Conservation (phyloP, 2,329 filamentous ascomycete species). For the Colletotrichum viniferum region DNA sequence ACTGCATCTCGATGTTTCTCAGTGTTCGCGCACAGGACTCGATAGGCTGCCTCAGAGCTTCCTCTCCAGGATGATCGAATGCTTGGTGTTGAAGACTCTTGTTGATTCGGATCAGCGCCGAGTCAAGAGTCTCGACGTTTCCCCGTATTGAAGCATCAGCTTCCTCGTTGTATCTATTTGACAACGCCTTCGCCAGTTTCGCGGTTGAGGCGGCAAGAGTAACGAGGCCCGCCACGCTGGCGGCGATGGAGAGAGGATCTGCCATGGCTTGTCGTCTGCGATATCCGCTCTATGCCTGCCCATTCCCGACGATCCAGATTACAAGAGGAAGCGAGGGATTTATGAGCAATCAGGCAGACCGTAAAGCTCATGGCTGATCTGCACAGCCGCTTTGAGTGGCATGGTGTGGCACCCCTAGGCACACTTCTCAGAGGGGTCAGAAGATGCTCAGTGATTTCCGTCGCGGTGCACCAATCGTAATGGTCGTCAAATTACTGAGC, state of each 20-base stretch:
- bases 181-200: not conserved
- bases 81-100: not conserved
- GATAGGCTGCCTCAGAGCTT: not conserved
- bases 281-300: not conserved
- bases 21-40: not conserved
- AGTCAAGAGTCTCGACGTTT: not conserved
- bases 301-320: not conserved
- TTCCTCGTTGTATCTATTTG: not conserved
- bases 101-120: not conserved
- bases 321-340: not conserved
- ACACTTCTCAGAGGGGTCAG: not conserved
- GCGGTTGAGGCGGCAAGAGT: not conserved
- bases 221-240: not conserved
- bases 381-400: not conserved
- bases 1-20: not conserved
- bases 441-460: not conserved
- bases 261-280: not conserved
- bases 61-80: not conserved
- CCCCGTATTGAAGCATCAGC: not conserved
- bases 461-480: not conserved
- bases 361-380: not conserved
- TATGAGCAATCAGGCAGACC: not conserved
- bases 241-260: constrained; percentile 1
- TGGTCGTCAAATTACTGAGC: not conserved
- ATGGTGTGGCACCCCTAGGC: not conserved